Percentiles rank a stretch among this genome's conserved stretches.
Conservation (phyloP, 768 basidiomycete genomes). For the Suillus ampliporus region DNA sequence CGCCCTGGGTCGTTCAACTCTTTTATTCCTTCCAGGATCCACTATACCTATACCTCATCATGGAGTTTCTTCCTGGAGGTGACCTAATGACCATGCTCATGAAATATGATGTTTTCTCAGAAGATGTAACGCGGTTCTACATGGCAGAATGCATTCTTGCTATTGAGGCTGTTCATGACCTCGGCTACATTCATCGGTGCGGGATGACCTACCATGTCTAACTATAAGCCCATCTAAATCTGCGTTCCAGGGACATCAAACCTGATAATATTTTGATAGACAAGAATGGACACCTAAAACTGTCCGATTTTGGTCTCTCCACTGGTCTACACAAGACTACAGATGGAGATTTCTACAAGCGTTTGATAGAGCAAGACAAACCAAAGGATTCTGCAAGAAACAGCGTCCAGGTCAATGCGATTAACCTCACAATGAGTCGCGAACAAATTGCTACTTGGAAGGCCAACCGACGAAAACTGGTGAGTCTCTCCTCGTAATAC, state of each 20-base stretch:
- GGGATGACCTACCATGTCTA: slow-evolving; percentile 28
- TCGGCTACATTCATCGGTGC: slow-evolving; percentile 99
- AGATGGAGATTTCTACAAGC: slow-evolving; percentile 93
- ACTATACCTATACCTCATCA: slow-evolving; percentile 95
- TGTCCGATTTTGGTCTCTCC: slow-evolving; percentile 97
- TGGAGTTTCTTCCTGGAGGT: slow-evolving; percentile 92
- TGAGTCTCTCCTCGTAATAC: slow-evolving; percentile 39
- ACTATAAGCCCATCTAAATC: neutral
- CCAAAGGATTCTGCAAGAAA: slow-evolving; percentile 76
- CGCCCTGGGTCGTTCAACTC: slow-evolving; percentile 95
- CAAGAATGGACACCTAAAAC: slow-evolving; percentile 93
- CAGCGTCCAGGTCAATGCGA: slow-evolving; percentile 97
- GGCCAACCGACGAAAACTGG: slow-evolving; percentile 94
- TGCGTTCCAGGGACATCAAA: slow-evolving; percentile 85
- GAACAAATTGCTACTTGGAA: slow-evolving; percentile 99
- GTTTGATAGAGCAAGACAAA: slow-evolving; percentile 80
- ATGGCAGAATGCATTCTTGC: slow-evolving; percentile 99
- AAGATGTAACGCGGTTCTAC: slow-evolving; percentile 98
- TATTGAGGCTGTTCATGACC: slow-evolving; percentile 96
- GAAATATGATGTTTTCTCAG: slow-evolving; percentile 99
- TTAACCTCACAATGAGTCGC: slow-evolving; percentile 96
- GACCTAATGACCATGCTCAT: slow-evolving; percentile 99
- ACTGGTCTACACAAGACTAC: slow-evolving; percentile 97
- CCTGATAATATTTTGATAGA: slow-evolving; percentile 99
- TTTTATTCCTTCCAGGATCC: slow-evolving; percentile 99